Percentiles rank a stretch among this genome's conserved stretches.
These are phyloP conservation scores for Lactuca sativa DNA, from an alignment of 129 eudicot species.

Conservation along the genomic window DNA sequence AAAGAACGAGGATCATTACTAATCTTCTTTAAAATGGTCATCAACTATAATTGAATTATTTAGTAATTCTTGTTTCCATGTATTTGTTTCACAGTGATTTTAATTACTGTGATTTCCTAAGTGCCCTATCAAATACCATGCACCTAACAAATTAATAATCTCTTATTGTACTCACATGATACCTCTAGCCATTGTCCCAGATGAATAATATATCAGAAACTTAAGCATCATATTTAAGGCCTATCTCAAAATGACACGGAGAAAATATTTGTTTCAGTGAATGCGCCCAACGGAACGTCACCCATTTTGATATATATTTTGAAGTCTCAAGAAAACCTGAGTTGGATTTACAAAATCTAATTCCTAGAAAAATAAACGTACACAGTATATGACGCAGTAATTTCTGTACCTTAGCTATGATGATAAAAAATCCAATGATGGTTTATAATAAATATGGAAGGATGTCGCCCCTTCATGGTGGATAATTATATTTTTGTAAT, in stretches of 20 bases:
- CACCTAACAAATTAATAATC: too few species aligned
- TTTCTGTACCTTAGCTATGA: constrained; percentile 2
- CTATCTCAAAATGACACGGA: background rate
- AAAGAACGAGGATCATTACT: background rate
- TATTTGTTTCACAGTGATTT: background rate
- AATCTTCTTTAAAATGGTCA: background rate
- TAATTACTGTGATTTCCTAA: background rate
- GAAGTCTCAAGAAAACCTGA: background rate
- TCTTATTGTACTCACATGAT: too few species aligned
- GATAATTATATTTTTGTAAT: background rate
- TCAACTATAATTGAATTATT: background rate
- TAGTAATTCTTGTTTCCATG: too few species aligned
- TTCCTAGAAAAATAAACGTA: background rate
- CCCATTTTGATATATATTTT: too few species aligned
- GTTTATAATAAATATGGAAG: constrained; percentile 24
- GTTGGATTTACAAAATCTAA: background rate
- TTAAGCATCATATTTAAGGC: too few species aligned
- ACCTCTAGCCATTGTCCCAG: too few species aligned
- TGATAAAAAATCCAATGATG: background rate
- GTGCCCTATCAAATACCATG: too few species aligned
- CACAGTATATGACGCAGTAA: background rate
- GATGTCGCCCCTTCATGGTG: background rate
- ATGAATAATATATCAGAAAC: too few species aligned
- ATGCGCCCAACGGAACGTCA: background rate
- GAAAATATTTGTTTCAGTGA: too few species aligned